Evolutionary conservation across 2,329 filamentous ascomycete genomes (phyloP).

Genomic region (Diaporthe caulivora): DNA sequence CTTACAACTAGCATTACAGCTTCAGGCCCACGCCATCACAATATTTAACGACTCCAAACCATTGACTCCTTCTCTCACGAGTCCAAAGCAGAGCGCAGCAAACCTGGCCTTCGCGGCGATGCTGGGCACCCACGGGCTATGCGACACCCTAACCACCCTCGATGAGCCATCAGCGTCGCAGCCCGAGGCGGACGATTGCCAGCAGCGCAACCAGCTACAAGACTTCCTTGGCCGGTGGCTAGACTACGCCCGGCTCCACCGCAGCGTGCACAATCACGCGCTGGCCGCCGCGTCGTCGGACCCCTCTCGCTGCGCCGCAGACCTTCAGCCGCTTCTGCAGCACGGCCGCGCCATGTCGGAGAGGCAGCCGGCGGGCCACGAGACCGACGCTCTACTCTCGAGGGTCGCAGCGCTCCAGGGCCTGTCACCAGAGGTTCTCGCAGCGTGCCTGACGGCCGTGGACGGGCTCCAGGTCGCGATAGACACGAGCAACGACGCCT

Average conservation of each 20-base stretch:
- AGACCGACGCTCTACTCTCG: conserved; percentile 15
- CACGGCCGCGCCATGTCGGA: not conserved
- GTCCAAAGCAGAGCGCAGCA: conserved; percentile 51
- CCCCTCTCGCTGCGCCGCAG: conserved; percentile 51
- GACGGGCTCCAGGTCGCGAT: conserved; percentile 22
- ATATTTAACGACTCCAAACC: conserved; percentile 48
- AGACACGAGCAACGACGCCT: not conserved
- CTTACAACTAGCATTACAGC: conserved; percentile 43
- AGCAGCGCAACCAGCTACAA: conserved; percentile 9
- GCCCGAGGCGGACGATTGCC: conserved; percentile 1
- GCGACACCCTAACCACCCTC: conserved; percentile 57
- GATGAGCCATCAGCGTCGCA: conserved; percentile 52
- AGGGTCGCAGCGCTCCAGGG: conserved; percentile 7
- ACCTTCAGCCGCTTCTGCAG: conserved; percentile 46
- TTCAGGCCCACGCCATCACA: conserved; percentile 50
- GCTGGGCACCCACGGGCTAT: conserved; percentile 61
- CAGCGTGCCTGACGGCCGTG: conserved; percentile 20
- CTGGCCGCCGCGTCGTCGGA: conserved; percentile 46
- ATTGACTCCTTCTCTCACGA: conserved; percentile 41
- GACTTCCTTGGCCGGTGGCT: conserved; percentile 55
- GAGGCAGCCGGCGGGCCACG: not conserved
- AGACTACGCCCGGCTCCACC: conserved; percentile 56
- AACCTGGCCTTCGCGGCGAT: conserved; percentile 59
- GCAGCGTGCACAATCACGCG: conserved; percentile 55
- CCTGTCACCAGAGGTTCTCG: conserved; percentile 18